A percentile compares a stretch with the other conserved stretches of the same genome.
Conservation (phyloP, 2,329 filamentous ascomycete species). For the Claviceps pusilla region DNA sequence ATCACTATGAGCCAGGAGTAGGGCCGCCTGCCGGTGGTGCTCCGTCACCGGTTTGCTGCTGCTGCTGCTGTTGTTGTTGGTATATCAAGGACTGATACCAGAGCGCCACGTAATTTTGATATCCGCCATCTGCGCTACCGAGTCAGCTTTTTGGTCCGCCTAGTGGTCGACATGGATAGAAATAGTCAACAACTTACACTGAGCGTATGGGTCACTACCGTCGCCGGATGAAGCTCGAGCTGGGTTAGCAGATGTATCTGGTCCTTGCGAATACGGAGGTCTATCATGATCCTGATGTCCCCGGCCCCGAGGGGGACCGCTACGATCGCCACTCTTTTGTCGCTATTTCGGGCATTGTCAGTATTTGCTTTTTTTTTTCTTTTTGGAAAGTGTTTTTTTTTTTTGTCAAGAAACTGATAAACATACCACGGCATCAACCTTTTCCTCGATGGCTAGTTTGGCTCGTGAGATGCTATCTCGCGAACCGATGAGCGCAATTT, state of each 20-base stretch:
- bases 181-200: constrained; percentile 36
- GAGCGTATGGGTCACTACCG: constrained; percentile 56
- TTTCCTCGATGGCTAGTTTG: constrained; percentile 76
- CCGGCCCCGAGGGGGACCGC: constrained; percentile 25
- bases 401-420: not conserved
- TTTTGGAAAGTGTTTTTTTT: not conserved
- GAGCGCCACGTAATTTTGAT: constrained; percentile 62
- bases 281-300: constrained; percentile 41
- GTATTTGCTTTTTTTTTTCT: not conserved
- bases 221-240: constrained; percentile 31
- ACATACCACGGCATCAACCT: constrained; percentile 77
- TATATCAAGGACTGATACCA: constrained; percentile 59
- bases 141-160: constrained; percentile 8
- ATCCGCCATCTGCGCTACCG: constrained; percentile 50
- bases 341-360: constrained; percentile 20
- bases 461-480: constrained; percentile 65
- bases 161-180: not conserved
- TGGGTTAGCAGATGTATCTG: constrained; percentile 28
- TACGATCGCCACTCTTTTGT: constrained; percentile 36
- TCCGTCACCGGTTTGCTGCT: constrained; percentile 22
- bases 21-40: constrained; percentile 20
- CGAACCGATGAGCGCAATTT: constrained; percentile 72
- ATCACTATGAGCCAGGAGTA: constrained; percentile 24
- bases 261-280: constrained; percentile 34
- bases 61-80: constrained; percentile 26